Percentiles rank a stretch among this genome's conserved stretches.
phyloP scores from a whole-genome alignment of 345 rosid species.

The Eucalyptus albens region DNA sequence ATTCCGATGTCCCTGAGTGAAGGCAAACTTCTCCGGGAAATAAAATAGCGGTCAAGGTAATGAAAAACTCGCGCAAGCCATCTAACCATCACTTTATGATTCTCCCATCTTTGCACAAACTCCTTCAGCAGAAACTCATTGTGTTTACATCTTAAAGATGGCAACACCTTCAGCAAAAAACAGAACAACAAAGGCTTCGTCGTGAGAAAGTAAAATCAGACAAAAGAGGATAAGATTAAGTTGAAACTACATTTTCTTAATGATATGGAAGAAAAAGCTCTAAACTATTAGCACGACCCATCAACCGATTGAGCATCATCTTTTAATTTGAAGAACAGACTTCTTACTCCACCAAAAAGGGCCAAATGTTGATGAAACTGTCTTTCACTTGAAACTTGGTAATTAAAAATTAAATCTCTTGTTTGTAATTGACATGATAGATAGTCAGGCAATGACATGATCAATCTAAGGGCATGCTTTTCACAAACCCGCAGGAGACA shows the following conservation, averaged over 20 bases:
- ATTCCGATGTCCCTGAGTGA: constrained; percentile 32
- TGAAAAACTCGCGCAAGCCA: constrained; percentile 43
- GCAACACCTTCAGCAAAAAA: constrained; percentile 21
- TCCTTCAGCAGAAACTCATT: constrained; percentile 43
- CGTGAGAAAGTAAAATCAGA: background rate
- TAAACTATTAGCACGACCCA: background rate
- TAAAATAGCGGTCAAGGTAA: constrained; percentile 36
- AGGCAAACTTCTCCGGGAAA: constrained; percentile 17
- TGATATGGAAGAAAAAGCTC: background rate
- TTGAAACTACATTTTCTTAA: background rate
- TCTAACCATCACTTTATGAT: constrained; percentile 40
- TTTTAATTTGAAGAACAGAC: background rate
- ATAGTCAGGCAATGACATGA: background rate
- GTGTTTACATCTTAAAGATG: constrained; percentile 24
- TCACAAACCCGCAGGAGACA: background rate
- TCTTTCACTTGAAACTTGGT: background rate
- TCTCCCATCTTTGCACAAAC: constrained; percentile 36
- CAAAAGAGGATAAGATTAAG: background rate
- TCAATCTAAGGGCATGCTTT: background rate
- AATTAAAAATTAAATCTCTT: background rate
- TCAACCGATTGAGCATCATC: background rate
- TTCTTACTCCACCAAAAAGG: background rate
- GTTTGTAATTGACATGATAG: background rate
- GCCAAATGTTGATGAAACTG: background rate
- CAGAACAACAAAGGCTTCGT: background rate